Percentiles rank a stretch among this genome's conserved stretches.
These are phyloP conservation scores for Fusarium sp. DNA, from an alignment of 2,329 filamentous ascomycete species.

Conservation along the genomic window DNA sequence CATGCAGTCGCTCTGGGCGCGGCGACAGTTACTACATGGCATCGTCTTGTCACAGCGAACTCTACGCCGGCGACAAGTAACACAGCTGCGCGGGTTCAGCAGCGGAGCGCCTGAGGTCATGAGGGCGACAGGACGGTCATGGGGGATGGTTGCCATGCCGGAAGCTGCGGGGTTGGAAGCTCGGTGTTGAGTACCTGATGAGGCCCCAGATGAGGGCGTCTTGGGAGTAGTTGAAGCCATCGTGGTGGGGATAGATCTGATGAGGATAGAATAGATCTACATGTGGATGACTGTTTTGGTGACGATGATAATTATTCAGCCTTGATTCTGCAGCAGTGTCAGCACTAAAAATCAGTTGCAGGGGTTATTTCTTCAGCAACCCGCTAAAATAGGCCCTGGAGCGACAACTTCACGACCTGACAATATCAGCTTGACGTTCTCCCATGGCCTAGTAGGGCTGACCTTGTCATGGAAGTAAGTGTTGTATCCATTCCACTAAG, in stretches of 20 bases:
- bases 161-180: conserved; percentile 12
- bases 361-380: neutral
- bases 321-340: conserved; percentile 3
- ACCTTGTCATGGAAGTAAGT: neutral
- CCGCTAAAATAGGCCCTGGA: neutral
- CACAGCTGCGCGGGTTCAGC: conserved; percentile 60
- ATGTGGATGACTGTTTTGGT: neutral
- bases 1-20: conserved; percentile 75
- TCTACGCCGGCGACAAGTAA: conserved; percentile 65
- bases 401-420: neutral
- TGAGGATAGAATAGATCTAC: neutral
- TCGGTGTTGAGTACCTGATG: conserved; percentile 8
- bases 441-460: neutral
- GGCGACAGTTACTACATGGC: conserved; percentile 63
- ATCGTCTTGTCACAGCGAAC: conserved; percentile 82
- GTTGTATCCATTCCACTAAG: no score
- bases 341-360: conserved; percentile 23
- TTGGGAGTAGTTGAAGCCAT: conserved; percentile 29
- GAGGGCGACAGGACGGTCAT: conserved; percentile 33
- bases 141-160: conserved; percentile 28
- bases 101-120: conserved; percentile 45
- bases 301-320: neutral
- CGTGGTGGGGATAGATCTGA: neutral
- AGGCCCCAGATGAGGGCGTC: conserved; percentile 25
- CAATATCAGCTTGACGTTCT: no score